Base-by-base conservation (phyloP, 352 stramenopile genomes). In the Hyaloperonospora brassicae region DNA sequence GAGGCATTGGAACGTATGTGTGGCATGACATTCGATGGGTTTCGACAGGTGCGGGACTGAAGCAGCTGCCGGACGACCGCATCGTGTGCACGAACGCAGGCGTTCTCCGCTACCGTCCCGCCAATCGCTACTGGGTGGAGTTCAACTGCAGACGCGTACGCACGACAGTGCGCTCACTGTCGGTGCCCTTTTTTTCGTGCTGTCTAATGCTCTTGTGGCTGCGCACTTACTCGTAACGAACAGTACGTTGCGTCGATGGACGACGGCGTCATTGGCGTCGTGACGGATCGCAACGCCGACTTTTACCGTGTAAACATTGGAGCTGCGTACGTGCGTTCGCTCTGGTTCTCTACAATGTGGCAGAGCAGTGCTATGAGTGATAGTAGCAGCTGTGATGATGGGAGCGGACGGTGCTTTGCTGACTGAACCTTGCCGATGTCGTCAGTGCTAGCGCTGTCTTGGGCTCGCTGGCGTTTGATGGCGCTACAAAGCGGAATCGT, bases 401-500 rank as follows among this genome's bases (percentile, higher is more conserved):
- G n/a, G 11, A 23, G 21, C 11, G 22, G 1, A 22, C n/a, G 22
- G 7, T 23, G 51, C 43, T 1, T 14, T 52, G 27, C 23, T 52
- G 30, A 61, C 47, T 47, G 23, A 47, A 25, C 52, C 2, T 42
- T 55, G 21, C 23, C 6, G 46, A 69, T 8, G 25, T 23, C 10
- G 8, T 22, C 57, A 93, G 81, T 36, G 85, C 79, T 31, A 87
- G 65, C 27, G 80, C 76, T 50, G 86, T 65, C 11, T 62, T 93
- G 12, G 76, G 77, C 7, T 67, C 74, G 11, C 66, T 98, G 2
- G 90, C 84, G 34, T 99, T 99, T 61, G 95, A 98, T 69, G 96
- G 96, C 23, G 96, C 96, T n/a, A 98, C 89, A 2, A 98, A 98
- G 73, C 79, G 95, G 17, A 98, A 98, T 68, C 90, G 94, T 54